Base-by-base conservation (phyloP, 768 basidiomycete species). In the Agrocybe pediades region DNA sequence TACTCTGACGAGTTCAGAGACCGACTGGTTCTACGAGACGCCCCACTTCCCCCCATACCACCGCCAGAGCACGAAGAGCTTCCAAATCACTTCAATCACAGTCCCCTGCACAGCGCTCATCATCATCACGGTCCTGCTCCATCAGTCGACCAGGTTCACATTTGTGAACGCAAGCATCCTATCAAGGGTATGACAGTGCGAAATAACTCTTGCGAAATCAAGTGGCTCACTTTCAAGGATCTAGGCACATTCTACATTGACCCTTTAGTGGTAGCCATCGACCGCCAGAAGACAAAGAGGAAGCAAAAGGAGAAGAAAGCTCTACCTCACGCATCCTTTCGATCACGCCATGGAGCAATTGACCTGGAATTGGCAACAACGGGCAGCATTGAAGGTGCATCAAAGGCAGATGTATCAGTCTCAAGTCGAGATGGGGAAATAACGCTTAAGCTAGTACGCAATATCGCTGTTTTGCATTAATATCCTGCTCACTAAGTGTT, bases 221-320 rank as follows among this genome's bases (percentile, higher is more conserved):
- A n/a, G 17, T 13, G 17, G 21, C 27, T 21, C 9, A 25, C 36
- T 21, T n/a, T 9, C n/a, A 11, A 0, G 17, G 27, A 15, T 40
- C 20, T 44, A 79, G 78, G 78, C 11, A 73, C 71, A 9, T 79
- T 72, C 54, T 70, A 68, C 52, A 68, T 80, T 19, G 73, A 76
- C 53, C 74, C 81, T 24, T 59, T 59, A 19, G 58, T 63, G 19
- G 68, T 72, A 39, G 63, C 67, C 21, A 58, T 67, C 16, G 66
- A 69, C 17, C 56, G 59, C 19, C 62, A 55, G 40, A 58, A 52
- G 46, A 51, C 54, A 39, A 58, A 52, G 46, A 51, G 56, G 54
- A 66, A 64, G 49, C 17, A 43, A 9, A 71, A 66, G 44, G 54
- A 62, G 50, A 69, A 67, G 40, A 65, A 67, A 11, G 65, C 62